Evolutionary conservation across 371 early-diverging fungal genomes (phyloP), one percentile per base, ranked within the genome.

Genomic region (Lichtheimia ramosa): DNA sequence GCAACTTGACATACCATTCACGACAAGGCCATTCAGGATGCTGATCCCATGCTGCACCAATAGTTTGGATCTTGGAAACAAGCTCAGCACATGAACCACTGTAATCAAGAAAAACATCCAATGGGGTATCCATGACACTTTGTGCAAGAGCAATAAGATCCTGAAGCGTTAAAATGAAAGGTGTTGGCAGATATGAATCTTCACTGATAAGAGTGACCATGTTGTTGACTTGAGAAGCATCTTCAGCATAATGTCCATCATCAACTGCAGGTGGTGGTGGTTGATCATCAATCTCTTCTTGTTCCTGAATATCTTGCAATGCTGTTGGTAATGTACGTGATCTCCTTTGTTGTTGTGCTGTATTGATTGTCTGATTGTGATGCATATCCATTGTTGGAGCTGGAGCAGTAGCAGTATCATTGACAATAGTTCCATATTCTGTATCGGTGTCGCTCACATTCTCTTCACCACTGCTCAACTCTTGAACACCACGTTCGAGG

Each of bases 11-110:
- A 63, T 84, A 83, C 79, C 79, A 83, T 28, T 77, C 74, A 14
- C 77, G 70, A 23, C 84, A 83, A 0, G 85, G 87, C 83, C 87
- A 85, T 40, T 83, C 75, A 5, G 71, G 70, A 49, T 84, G 77
- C 6, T 66, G 42, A 43, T 84, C 84, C 84, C 85, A 83, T 23
- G 71, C 66, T 7, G 50, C 55, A 5, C 84, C 84, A 25, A 78
- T 70, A 3, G 62, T 61, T 49, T 82, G 83, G 2, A 83, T 75
- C n/a, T 76, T 70, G 14, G 79, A 77, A 20, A 84, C 83, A 51
- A 79, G 68, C 23, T 77, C 79, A 8, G 83, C 83, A 54, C 85
- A 83, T 2, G 75, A 62, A 12, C 81, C 81, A 3, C 73, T 61
- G 55, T 79, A 79, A 41, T 83, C 83, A 55, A 85, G 56, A 51